These are phyloP conservation scores for Cercospora citrullina DNA, from an alignment of 2,329 filamentous ascomycete species.

Conservation along the genomic window DNA sequence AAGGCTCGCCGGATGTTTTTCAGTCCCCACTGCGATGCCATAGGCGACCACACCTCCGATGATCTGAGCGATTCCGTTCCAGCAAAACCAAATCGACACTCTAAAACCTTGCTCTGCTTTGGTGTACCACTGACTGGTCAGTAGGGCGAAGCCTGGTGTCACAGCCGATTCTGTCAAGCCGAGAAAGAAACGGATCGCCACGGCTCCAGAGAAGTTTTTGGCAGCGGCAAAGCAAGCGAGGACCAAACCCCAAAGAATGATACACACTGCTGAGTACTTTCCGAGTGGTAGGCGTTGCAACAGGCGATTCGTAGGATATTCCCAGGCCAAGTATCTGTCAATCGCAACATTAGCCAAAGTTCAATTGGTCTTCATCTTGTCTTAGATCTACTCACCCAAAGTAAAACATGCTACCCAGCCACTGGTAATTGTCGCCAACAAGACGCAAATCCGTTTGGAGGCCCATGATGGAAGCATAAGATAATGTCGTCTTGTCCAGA, in stretches of 20 bases:
- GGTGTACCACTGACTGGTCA: slow-evolving; percentile 73
- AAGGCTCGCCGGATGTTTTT: slow-evolving; percentile 57
- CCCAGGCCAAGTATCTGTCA: slow-evolving; percentile 52
- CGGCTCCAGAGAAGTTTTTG: slow-evolving; percentile 59
- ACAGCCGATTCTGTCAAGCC: slow-evolving; percentile 69
- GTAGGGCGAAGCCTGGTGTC: slow-evolving; percentile 66
- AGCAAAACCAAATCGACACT: slow-evolving; percentile 67
- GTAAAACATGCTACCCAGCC: slow-evolving; percentile 53
- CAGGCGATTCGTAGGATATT: slow-evolving; percentile 66
- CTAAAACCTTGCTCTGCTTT: slow-evolving; percentile 65
- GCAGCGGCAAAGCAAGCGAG: slow-evolving; percentile 64
- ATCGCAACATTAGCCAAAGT: background rate
- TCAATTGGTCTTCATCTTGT: background rate
- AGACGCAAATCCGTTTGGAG: slow-evolving; percentile 49
- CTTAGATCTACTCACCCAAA: slow-evolving; percentile 40
- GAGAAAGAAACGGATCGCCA: slow-evolving; percentile 67
- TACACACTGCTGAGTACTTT: slow-evolving; percentile 65
- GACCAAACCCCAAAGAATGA: slow-evolving; percentile 63
- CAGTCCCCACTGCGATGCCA: slow-evolving; percentile 59
- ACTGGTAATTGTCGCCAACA: slow-evolving; percentile 54
- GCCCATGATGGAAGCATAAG: slow-evolving; percentile 55
- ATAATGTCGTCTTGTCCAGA: slow-evolving; percentile 60
- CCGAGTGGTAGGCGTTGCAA: slow-evolving; percentile 65
- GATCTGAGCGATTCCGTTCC: slow-evolving; percentile 65
- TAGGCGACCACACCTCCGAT: slow-evolving; percentile 64